Percentiles rank a stretch among this genome's conserved stretches.
These are phyloP conservation scores for Phenoliferia sp. DNA, from an alignment of 1,284 basidiomycete species.

Conservation along the genomic window DNA sequence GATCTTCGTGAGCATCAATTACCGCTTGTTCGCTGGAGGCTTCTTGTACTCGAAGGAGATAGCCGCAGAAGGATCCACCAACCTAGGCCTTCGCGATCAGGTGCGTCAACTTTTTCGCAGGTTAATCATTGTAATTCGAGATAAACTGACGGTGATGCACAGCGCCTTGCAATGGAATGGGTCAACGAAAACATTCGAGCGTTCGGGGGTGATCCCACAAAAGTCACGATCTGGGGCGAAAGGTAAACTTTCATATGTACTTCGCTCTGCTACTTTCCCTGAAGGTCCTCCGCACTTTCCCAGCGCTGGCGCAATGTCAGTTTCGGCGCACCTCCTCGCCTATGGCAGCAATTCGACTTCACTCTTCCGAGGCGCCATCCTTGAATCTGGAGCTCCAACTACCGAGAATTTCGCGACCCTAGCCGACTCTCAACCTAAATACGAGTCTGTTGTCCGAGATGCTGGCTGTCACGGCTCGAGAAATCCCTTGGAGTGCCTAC, in stretches of 20 bases:
- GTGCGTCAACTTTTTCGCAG: not conserved
- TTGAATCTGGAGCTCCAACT: not conserved
- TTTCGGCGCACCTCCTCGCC: constrained; percentile 9
- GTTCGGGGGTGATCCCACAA: constrained; percentile 60
- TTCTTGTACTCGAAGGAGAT: constrained; percentile 29
- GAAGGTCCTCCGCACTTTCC: not conserved
- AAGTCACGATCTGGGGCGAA: constrained; percentile 32
- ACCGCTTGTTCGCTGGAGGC: too few relatives aligned
- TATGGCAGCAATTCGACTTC: constrained; percentile 3
- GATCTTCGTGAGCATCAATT: constrained; percentile 35
- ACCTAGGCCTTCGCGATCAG: constrained; percentile 45
- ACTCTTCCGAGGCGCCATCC: constrained; percentile 10
- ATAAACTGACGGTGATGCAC: not conserved
- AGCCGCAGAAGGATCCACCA: not conserved
- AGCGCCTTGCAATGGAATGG: constrained; percentile 55
- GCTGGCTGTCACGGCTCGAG: not conserved
- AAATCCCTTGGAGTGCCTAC: not conserved
- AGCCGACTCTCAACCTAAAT: constrained; percentile 8
- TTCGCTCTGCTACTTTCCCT: not conserved
- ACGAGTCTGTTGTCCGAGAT: not conserved
- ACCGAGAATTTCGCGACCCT: constrained; percentile 29
- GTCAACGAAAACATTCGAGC: constrained; percentile 56
- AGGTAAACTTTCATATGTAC: not conserved
- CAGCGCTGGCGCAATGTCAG: constrained; percentile 4
- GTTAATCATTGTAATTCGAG: not conserved